Base-by-base conservation (phyloP, 768 basidiomycete genomes). In the Cystofilobasidium capitatum region DNA sequence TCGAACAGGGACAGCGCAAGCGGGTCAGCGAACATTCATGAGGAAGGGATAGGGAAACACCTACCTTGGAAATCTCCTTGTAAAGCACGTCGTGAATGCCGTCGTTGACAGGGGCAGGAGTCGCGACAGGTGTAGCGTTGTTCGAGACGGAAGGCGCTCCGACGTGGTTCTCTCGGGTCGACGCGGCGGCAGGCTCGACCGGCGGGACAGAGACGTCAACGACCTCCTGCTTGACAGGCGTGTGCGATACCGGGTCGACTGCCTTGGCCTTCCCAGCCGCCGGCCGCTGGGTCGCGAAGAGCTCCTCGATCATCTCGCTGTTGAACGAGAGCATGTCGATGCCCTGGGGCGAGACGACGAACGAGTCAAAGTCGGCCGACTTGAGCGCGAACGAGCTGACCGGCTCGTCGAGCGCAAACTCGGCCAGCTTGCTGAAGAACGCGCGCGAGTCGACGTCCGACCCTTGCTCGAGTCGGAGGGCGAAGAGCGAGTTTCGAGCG, bases 401-500 rank as follows among this genome's bases (percentile, higher is more conserved):
- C n/a, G 66, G n/a, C 14, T 37, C 37, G 16, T 66, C 65, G 26
- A 61, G 37, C 20, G 66, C 49, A 31, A 68, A 68, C 22, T 68
- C 66, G 59, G 55, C 60, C 17, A 68, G 1, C 26, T 37, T 36
- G 5, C 24, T 26, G 39, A 68, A 62, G 37, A 35, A 12, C 10
- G 35, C 22, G 31, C 26, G 39, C 7, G 40, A 22, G 64, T 35
- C 35, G 40, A 42, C 29, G 12, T 29, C 22, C 22, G 20, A 4
- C 5, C 31, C 31, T 26, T 31, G 51, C 7, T 20, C 8, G 39
- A 68, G 51, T 14, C 60, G 59, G 31, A 68, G 31, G 24, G 66
- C 66, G 36, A 47, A 68, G 24, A 68, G 66, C 26, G 66, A 68
- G n/a, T 49, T 62, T 2, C 66, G 66, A 16, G 66, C 66, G 22